Evolutionary conservation across 2,329 filamentous ascomycete species (phyloP).

Genomic region (Fusarium nodosum): DNA sequence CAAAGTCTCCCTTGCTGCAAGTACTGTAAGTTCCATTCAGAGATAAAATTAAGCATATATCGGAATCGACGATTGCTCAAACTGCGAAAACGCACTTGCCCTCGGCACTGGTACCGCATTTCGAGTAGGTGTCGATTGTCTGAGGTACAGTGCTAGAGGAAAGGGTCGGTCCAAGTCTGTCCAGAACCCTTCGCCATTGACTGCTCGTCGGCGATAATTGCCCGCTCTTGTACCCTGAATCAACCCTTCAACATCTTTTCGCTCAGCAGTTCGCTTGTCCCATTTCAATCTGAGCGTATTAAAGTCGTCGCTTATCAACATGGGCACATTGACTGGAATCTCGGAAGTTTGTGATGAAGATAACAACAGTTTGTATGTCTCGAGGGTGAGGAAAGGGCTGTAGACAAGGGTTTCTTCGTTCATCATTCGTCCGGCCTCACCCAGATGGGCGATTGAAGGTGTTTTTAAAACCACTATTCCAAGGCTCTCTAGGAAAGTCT

Average conservation of each 20-base stretch:
- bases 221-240: constrained; percentile 31
- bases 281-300: constrained; percentile 45
- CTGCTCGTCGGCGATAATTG: constrained; percentile 40
- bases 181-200: constrained; percentile 46
- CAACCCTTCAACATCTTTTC: constrained; percentile 42
- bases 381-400: constrained; percentile 47
- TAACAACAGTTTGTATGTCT: constrained; percentile 39
- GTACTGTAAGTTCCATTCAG: not conserved
- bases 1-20: not conserved
- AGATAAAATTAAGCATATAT: constrained; percentile 22
- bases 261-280: constrained; percentile 44
- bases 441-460: constrained; percentile 34
- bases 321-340: constrained; percentile 16
- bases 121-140: constrained; percentile 14
- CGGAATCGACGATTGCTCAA: constrained; percentile 18
- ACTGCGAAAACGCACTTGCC: constrained; percentile 1
- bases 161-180: constrained; percentile 37
- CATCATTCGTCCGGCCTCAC: constrained; percentile 43
- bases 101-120: not conserved
- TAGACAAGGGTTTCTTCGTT: constrained; percentile 44
- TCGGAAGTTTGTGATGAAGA: constrained; percentile 8
- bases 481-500: constrained; percentile 36
- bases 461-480: constrained; percentile 40
- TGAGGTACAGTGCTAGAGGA: constrained; percentile 46
- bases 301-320: constrained; percentile 47